Evolutionary conservation across 2,329 filamentous ascomycete genomes (phyloP).

Genomic region (Xylaria sp.): DNA sequence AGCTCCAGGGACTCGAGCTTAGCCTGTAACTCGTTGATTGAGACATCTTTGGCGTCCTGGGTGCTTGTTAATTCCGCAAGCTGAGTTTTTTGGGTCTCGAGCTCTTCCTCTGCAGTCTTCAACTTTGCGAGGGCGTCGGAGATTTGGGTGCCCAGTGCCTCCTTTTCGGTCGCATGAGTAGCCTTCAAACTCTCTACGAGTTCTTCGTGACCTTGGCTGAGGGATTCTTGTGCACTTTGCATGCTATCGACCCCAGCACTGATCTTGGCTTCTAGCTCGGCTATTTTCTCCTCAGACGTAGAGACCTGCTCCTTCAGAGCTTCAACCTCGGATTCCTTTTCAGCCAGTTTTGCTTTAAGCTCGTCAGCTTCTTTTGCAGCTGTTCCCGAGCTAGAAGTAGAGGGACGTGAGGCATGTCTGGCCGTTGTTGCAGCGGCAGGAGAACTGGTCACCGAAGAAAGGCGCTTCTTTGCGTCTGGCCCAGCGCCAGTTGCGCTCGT

Average conservation of each 20-base stretch:
- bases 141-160: conserved; percentile 60
- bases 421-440: conserved; percentile 53
- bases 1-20: conserved; percentile 61
- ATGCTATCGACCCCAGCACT: conserved; percentile 55
- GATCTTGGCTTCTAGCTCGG: conserved; percentile 64
- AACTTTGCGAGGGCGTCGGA: conserved; percentile 64
- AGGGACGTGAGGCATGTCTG: conserved; percentile 58
- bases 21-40: conserved; percentile 62
- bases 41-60: conserved; percentile 61
- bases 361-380: conserved; percentile 68
- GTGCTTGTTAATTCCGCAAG: conserved; percentile 60
- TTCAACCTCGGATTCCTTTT: conserved; percentile 68
- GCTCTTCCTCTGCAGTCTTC: conserved; percentile 61
- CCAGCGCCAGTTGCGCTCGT: conserved; percentile 54
- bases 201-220: conserved; percentile 57
- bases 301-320: conserved; percentile 67
- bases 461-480: conserved; percentile 66
- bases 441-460: conserved; percentile 62
- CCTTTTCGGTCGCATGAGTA: conserved; percentile 62
- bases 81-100: conserved; percentile 62
- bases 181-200: conserved; percentile 62
- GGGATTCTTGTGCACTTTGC: conserved; percentile 55
- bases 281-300: conserved; percentile 66
- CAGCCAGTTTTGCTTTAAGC: conserved; percentile 68
- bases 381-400: conserved; percentile 53